Evolutionary conservation across 495 filamentous ascomycete genomes (phyloP), one percentile per base, ranked within the genome.

Genomic region (Saxophila tyrrhenica): DNA sequence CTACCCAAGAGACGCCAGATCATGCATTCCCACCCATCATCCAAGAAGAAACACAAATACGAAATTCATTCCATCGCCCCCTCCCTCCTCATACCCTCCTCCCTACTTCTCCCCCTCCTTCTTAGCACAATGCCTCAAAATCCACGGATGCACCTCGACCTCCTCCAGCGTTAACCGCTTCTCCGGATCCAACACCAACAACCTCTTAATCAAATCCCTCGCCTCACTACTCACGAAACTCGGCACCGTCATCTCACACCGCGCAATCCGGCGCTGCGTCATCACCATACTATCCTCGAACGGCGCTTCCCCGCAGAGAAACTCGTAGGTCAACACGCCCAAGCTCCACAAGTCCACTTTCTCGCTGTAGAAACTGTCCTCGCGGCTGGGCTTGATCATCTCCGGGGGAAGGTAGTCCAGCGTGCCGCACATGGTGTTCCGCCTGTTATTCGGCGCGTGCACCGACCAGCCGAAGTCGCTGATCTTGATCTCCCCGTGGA

Each of bases 401-500:
- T 98, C 92, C 21, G 92, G 92, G 8, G 92, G 92, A 17, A 98
- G 77, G 67, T 98, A 97, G 70, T 98, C 92, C 23, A 98, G 78
- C 8, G 92, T 98, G 61, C 92, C 92, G 67, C 92, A 98, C 80
- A 97, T 91, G 21, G 92, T 98, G 57, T 89, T 83, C 39, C 92
- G 80, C 50, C 91, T 71, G 71, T 94, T 95, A 64, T 94, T 96
- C 10, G 92, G 92, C 23, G 92, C 94, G 67, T 98, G 92, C 17
- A 97, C 94, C 69, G 85, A 91, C 94, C 94, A 98, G 44, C 92
- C 92, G 63, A 98, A 98, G 69, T 98, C 92, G 3, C 87, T 90
- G 65, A 98, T 90, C 70, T 98, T 98, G 71, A 98, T 94, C 71
- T 98, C 92, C 41, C 90, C 92, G 65, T 97, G 91, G 50, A 98